Conservation (phyloP, 1,139 yeast species). For the Candida tetrigidarum region DNA sequence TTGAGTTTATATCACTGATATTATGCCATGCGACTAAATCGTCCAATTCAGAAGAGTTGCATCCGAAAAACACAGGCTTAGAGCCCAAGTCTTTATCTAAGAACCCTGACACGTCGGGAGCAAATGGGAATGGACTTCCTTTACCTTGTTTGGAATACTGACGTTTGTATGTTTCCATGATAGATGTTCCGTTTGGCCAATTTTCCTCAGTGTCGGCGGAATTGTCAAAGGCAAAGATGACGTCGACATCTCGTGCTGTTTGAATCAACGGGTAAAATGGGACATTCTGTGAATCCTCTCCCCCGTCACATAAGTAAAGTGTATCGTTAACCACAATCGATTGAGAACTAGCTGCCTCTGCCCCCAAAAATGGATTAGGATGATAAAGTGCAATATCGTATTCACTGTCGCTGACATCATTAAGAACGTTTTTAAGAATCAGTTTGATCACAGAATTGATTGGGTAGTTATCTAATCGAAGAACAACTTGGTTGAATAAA, state of each 20-base stretch:
- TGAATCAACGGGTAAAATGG: constrained; percentile 81
- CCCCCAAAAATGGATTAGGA: constrained; percentile 45
- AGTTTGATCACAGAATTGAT: constrained; percentile 30
- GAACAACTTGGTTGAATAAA: constrained; percentile 41
- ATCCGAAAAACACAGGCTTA: constrained; percentile 47
- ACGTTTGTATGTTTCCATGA: constrained; percentile 56
- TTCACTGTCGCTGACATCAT: constrained; percentile 28
- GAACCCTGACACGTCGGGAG: constrained; percentile 37
- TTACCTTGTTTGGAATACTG: constrained; percentile 49
- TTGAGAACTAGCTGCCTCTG: constrained; percentile 23
- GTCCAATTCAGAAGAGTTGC: constrained; percentile 36
- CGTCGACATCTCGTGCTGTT: constrained; percentile 72
- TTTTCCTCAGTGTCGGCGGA: constrained; percentile 71
- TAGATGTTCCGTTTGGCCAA: constrained; percentile 83
- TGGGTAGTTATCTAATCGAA: constrained; percentile 25
- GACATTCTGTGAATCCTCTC: constrained; percentile 79
- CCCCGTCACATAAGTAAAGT: constrained; percentile 83
- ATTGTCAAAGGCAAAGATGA: constrained; percentile 81
- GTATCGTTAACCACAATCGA: constrained; percentile 38
- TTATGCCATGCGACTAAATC: constrained; percentile 33
- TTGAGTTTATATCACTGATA: constrained; percentile 27
- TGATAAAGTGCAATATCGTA: constrained; percentile 43
- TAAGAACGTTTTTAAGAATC: constrained; percentile 24
- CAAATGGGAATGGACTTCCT: constrained; percentile 46
- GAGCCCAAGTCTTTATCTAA: constrained; percentile 30